These are phyloP conservation scores for Pestalotiopsis sp. DNA, from an alignment of 2,329 filamentous ascomycete genomes.

Conservation along the genomic window DNA sequence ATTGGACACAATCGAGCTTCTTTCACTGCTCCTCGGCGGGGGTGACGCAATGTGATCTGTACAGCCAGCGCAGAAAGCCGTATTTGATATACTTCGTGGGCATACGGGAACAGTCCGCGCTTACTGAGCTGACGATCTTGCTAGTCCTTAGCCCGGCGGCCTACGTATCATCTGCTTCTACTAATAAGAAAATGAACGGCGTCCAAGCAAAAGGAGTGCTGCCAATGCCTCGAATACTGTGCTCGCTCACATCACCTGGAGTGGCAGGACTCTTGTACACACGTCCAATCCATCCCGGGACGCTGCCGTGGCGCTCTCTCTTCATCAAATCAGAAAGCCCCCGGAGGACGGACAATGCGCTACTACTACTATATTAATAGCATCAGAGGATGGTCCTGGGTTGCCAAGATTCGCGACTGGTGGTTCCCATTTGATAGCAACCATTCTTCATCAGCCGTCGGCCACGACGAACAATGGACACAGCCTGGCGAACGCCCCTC, in stretches of 20 bases:
- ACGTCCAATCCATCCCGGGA: background rate
- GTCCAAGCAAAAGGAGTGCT: background rate
- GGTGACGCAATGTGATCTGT: background rate
- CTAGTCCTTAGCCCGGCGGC: background rate
- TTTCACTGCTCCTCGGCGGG: background rate
- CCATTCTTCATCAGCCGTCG: background rate
- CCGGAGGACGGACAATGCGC: background rate
- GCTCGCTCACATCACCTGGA: background rate
- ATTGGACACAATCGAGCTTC: background rate
- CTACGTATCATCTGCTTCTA: background rate
- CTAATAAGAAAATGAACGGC: background rate
- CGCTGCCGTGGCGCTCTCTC: background rate
- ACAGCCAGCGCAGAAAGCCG: background rate
- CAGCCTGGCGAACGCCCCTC: background rate
- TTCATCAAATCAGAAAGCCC: background rate
- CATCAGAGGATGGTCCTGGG: background rate
- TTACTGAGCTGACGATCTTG: background rate
- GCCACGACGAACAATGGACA: background rate
- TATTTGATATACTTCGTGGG: background rate
- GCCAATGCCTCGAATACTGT: background rate
- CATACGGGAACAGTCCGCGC: background rate
- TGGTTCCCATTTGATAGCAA: background rate
- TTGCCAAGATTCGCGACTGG: background rate
- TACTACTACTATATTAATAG: conserved; percentile 2
- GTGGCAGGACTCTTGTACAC: background rate